Evolutionary conservation across 805 yeast species (phyloP).

Genomic region (Metschnikowia aberdeeniae): DNA sequence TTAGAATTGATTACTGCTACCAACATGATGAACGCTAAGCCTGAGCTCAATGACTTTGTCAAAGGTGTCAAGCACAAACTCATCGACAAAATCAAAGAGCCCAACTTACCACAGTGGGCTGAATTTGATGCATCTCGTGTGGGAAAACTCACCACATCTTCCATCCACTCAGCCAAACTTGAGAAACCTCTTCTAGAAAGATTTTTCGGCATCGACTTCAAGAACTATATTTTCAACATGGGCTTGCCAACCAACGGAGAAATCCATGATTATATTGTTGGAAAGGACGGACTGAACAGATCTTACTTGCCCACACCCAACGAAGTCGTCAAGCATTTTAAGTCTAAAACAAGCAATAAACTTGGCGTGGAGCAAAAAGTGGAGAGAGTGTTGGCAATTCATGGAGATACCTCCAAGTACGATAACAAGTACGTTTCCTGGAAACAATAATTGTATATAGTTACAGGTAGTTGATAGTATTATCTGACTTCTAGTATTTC

Average conservation of each 20-base stretch:
- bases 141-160: constrained; percentile 16
- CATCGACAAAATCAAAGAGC: constrained; percentile 54
- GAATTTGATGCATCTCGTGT: constrained; percentile 26
- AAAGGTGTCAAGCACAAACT: constrained; percentile 63
- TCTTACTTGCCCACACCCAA: constrained; percentile 63
- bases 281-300: constrained; percentile 61
- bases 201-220: constrained; percentile 38
- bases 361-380: constrained; percentile 62
- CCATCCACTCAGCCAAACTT: constrained; percentile 18
- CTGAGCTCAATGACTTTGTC: constrained; percentile 55
- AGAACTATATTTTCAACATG: constrained; percentile 56
- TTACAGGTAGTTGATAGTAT: not conserved
- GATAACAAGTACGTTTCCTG: constrained; percentile 42
- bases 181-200: constrained; percentile 33
- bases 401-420: constrained; percentile 41
- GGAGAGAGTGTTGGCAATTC: constrained; percentile 54
- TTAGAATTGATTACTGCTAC: constrained; percentile 75
- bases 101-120: constrained; percentile 47
- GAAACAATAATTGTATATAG: constrained; percentile 23
- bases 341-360: constrained; percentile 44
- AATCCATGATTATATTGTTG: constrained; percentile 62
- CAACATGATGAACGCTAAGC: constrained; percentile 56
- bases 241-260: constrained; percentile 77
- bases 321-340: constrained; percentile 67
- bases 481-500: not conserved